Base-by-base conservation (phyloP, 2,329 filamentous ascomycete genomes). In the Sclerotinia subarctica region DNA sequence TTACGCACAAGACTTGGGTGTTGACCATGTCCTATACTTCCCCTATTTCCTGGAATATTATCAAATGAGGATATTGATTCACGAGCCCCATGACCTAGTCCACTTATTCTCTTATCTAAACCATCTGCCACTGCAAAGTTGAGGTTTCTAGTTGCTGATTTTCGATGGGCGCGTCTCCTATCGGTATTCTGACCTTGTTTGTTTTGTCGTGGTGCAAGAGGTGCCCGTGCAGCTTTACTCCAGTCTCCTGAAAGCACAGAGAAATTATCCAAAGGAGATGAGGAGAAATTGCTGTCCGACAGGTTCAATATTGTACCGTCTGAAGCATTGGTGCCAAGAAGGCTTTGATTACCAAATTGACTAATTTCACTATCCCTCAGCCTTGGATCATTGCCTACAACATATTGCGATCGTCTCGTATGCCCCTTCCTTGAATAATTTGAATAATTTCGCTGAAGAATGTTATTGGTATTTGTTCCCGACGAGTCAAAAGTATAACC, bases 381-480 rank as follows among this genome's bases (percentile, higher is more conserved):
- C 51, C 42, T 67, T 64, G 66, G 67, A 29, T 52, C 66, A 29
- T 54, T 69, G 15, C 69, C 64, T 13, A 63, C 44, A 2, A 72
- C 24, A 42, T 69, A 69, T 32, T 72, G 70, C 42, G 73, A 74
- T 7, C 69, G 66, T 66, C 71, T 66, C 11, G 60, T 70, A 47
- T 75, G 73, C 2, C 74, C 74, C 67, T 75, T 76, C 26, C 72
- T 68, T 11, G 74, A 76, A 60, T 73, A 75, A 32, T 73, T 75
- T 10, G 75, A 77, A 66, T 75, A 76, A 17, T 71, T 75, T 13
- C 74, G 63, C 17, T 67, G 69, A 11, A 74, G 44, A 19, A 66
- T 64, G 13, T 70, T 63, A 4, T 64, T 64, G n/a, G 73, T 75
- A 46, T 69, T 68, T 35, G 71, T 74, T 51, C 64, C 66, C 15